These are phyloP conservation scores for Sisymbrium altissimum DNA, from an alignment of 345 rosid species.

Conservation along the genomic window DNA sequence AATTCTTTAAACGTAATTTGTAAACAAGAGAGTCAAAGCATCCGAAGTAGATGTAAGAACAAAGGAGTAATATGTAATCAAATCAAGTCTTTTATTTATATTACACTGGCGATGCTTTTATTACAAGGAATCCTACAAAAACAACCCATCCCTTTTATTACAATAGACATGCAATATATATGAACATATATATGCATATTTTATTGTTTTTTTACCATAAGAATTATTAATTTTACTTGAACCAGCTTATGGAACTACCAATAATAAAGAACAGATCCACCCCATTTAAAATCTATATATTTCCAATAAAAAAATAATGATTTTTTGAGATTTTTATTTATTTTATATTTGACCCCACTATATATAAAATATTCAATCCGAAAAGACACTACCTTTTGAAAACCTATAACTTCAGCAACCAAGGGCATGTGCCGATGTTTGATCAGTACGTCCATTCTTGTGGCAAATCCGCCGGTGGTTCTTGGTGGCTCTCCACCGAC, in stretches of 20 bases:
- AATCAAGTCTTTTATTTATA: not conserved
- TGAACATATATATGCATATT: conserved; percentile 24
- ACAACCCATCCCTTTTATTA: conserved; percentile 21
- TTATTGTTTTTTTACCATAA: conserved; percentile 26
- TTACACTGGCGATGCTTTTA: conserved; percentile 21
- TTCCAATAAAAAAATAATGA: conserved; percentile 9
- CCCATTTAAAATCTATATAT: conserved; percentile 13
- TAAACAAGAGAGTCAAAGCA: not conserved
- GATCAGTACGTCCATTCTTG: conserved; percentile 78
- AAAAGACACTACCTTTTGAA: conserved; percentile 26
- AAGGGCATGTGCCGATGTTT: conserved; percentile 15
- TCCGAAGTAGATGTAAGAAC: not conserved
- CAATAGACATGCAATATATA: conserved; percentile 16
- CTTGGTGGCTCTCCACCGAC: conserved; percentile 45
- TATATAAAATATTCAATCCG: conserved; percentile 18
- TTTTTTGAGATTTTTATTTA: not conserved
- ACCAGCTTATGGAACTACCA: conserved; percentile 11
- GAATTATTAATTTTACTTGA: conserved; percentile 22
- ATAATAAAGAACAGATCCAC: conserved; percentile 24
- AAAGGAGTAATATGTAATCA: not conserved
- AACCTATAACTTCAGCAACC: conserved; percentile 12
- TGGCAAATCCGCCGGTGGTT: conserved; percentile 46
- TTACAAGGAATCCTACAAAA: conserved; percentile 30
- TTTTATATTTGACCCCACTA: conserved; percentile 14
- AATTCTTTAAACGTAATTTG: not conserved